phyloP scores from a whole-genome alignment of 116 monocot genomes.

The Cymodocea nodosa region DNA sequence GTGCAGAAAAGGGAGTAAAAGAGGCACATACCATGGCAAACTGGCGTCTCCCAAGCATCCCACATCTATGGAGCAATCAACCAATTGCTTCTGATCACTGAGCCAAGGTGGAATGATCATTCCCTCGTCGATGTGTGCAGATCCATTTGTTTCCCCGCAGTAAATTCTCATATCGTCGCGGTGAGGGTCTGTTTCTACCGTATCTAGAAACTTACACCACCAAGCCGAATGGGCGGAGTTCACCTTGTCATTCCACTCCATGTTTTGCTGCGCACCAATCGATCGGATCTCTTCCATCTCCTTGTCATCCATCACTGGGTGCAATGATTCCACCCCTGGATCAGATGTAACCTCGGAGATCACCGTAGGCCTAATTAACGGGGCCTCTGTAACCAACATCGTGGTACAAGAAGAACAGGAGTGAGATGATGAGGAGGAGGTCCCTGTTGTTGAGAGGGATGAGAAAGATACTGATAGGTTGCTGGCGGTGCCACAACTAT shows the following conservation, averaged over 20 bases:
- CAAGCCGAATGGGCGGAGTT: slow-evolving; percentile 59
- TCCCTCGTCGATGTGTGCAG: slow-evolving; percentile 5
- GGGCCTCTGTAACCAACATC: background rate
- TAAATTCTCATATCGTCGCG: background rate
- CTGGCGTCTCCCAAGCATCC: slow-evolving; percentile 21
- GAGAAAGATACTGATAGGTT: background rate
- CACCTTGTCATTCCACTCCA: slow-evolving; percentile 86
- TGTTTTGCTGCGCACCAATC: slow-evolving; percentile 61
- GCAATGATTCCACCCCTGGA: slow-evolving; percentile 18
- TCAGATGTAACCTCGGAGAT: slow-evolving; percentile 5
- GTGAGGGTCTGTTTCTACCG: slow-evolving; percentile 20
- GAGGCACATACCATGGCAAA: slow-evolving; percentile 36
- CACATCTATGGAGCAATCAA: slow-evolving; percentile 9
- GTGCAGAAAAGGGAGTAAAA: too few relatives aligned
- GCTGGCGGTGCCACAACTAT: slow-evolving; percentile 66
- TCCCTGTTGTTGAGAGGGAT: background rate
- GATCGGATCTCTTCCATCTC: slow-evolving; percentile 70
- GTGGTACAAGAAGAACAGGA: slow-evolving; percentile 6
- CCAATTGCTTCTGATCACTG: slow-evolving; percentile 16
- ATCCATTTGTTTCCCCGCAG: slow-evolving; percentile 5
- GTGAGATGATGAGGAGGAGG: slow-evolving; percentile 2
- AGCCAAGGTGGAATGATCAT: slow-evolving; percentile 23
- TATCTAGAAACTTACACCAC: slow-evolving; percentile 72
- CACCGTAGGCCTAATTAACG: background rate
- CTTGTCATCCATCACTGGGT: slow-evolving; percentile 54